Evolutionary conservation across 2,329 filamentous ascomycete genomes (phyloP), one percentile per base, ranked within the genome.

Genomic region (Coniochaeta sp.): DNA sequence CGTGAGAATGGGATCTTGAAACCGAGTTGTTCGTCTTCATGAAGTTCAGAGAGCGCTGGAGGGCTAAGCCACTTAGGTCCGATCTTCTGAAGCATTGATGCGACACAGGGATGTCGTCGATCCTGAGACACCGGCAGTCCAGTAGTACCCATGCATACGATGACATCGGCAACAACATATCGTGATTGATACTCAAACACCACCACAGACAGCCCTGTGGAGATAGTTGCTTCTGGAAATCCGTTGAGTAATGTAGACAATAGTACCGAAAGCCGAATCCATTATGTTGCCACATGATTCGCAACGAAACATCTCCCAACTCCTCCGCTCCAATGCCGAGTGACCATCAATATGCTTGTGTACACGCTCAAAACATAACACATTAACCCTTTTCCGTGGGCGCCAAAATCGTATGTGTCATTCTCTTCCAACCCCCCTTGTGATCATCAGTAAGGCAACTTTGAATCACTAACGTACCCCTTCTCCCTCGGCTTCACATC

Each of bases 401-500:
- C 12, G 10, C 22, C 38, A 24, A 42, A 18, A n/a, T 49, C 38
- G 12, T 42, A 12, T n/a, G n/a, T n/a, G n/a, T n/a, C n/a, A n/a
- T n/a, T n/a, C n/a, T n/a, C n/a, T n/a, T n/a, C n/a, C n/a, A n/a
- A n/a, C n/a, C n/a, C n/a, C n/a, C n/a, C n/a, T n/a, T n/a, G n/a
- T n/a, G n/a, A n/a, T n/a, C n/a, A n/a, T 42, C 38, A 49, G 46
- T 69, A 74, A 5, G 71, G 68, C 42, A 75, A 59, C 52, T 60
- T 64, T 4, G 70, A 73, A 47, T 72, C 68, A 50, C 69, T 72
- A 51, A 63, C 58, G 48, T 69, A 68, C 14, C 73, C 75, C 14
- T 69, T 67, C 52, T 70, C 65, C 3, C 78, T 82, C 32, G 74
- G 72, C 55, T 72, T 69, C 1, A 81, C 74, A 56, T 83, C 74